Evolutionary conservation across 768 basidiomycete genomes (phyloP).

Genomic region (Leucocoprinus leucothites): DNA sequence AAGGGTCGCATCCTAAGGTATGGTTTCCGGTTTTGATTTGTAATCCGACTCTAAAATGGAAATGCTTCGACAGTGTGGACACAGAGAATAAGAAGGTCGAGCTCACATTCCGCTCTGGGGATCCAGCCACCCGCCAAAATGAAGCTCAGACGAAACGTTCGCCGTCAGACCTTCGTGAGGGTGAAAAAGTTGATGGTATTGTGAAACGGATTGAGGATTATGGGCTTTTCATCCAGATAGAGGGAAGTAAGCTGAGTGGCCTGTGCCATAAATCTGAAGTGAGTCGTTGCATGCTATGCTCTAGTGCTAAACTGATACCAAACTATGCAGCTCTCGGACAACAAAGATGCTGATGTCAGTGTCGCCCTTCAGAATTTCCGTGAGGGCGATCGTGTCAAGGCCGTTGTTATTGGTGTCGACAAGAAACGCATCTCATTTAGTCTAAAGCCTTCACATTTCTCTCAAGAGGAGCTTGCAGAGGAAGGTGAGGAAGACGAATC

Average conservation of each 20-base stretch:
- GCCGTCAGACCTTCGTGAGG: slow-evolving; percentile 62
- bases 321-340: slow-evolving; percentile 74
- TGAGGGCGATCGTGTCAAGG: slow-evolving; percentile 84
- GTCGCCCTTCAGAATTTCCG: slow-evolving; percentile 80
- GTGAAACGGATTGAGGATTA: slow-evolving; percentile 85
- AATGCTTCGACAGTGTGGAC: slow-evolving; percentile 55
- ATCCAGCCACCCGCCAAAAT: slow-evolving; percentile 35
- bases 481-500: slow-evolving; percentile 21
- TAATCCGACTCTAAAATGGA: not conserved
- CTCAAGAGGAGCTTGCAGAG: slow-evolving; percentile 54
- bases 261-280: slow-evolving; percentile 95
- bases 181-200: slow-evolving; percentile 75
- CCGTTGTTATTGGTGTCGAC: slow-evolving; percentile 69
- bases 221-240: slow-evolving; percentile 89
- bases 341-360: slow-evolving; percentile 73
- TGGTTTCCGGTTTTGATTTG: slow-evolving; percentile 11
- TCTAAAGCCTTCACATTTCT: slow-evolving; percentile 87
- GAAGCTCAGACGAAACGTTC: slow-evolving; percentile 23
- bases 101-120: slow-evolving; percentile 79
- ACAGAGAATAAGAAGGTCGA: slow-evolving; percentile 76
- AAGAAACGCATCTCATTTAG: slow-evolving; percentile 79
- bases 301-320: slow-evolving; percentile 1
- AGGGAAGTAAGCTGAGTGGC: slow-evolving; percentile 81
- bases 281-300: slow-evolving; percentile 17
- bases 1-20: slow-evolving; percentile 83